Conservation (phyloP, 2,329 filamentous ascomycete genomes). For the Claviceps paspali region DNA sequence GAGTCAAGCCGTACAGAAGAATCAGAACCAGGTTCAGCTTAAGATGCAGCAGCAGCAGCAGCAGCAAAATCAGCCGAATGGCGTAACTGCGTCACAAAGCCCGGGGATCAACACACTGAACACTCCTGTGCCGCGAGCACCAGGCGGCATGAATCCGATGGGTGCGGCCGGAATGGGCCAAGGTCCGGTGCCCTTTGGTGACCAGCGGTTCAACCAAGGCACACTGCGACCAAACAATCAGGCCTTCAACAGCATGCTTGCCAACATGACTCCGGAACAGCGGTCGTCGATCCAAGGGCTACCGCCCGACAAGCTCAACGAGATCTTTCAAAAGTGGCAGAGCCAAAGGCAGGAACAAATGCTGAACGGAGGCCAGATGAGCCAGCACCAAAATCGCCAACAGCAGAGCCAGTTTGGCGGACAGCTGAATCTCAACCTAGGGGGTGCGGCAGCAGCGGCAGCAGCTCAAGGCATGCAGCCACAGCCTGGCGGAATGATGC, state of each 20-base stretch:
- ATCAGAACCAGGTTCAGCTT: slow-evolving; percentile 20
- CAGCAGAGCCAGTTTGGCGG: slow-evolving; percentile 16
- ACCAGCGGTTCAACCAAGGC: slow-evolving; percentile 37
- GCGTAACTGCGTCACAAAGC: slow-evolving; percentile 39
- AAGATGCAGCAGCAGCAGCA: slow-evolving; percentile 34
- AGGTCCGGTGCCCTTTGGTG: slow-evolving; percentile 31
- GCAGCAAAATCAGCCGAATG: slow-evolving; percentile 39
- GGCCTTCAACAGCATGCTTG: slow-evolving; percentile 26
- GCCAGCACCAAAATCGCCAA: slow-evolving; percentile 14
- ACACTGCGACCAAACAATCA: slow-evolving; percentile 31
- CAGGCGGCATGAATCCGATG: slow-evolving; percentile 27
- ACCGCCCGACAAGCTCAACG: slow-evolving; percentile 34
- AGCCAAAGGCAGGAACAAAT: slow-evolving; percentile 19
- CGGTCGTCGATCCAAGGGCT: slow-evolving; percentile 27
- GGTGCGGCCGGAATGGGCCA: slow-evolving; percentile 29
- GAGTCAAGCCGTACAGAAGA: slow-evolving; percentile 20
- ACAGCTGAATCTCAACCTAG: slow-evolving; percentile 18
- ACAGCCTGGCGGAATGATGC: slow-evolving; percentile 13
- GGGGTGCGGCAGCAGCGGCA: slow-evolving; percentile 12
- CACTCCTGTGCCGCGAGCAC: slow-evolving; percentile 30
- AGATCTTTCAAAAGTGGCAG: slow-evolving; percentile 35
- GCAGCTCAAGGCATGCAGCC: slow-evolving; percentile 13
- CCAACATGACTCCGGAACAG: slow-evolving; percentile 30
- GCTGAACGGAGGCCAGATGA: slow-evolving; percentile 18
- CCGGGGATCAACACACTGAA: slow-evolving; percentile 45